A percentile compares a stretch with the other conserved stretches of the same genome.
Evolutionary conservation across 2,329 filamentous ascomycete species (phyloP).

Genomic region (Ophiostoma sp.): DNA sequence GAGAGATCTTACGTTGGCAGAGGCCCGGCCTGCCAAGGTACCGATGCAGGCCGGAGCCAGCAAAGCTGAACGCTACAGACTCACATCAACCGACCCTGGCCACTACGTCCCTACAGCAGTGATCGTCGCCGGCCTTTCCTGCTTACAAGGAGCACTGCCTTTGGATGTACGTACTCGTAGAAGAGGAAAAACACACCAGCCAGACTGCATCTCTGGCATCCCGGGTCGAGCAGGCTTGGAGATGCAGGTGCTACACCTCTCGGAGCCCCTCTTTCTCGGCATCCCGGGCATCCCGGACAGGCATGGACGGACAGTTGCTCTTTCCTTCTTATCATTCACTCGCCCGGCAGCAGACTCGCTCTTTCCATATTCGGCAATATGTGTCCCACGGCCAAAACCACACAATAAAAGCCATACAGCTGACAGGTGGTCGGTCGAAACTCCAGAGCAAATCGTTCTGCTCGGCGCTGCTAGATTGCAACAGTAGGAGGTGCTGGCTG

Average conservation of each 20-base stretch:
- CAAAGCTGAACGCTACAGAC: slow-evolving; percentile 1
- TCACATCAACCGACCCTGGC: not conserved
- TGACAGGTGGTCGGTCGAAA: not conserved
- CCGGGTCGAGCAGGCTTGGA: too few species aligned
- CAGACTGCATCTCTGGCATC: too few species aligned
- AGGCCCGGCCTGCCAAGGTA: not conserved
- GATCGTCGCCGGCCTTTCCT: not conserved
- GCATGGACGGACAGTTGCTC: not conserved
- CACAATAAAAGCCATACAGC: not conserved
- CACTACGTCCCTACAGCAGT: not conserved
- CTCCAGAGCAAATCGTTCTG: not conserved
- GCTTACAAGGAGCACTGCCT: not conserved
- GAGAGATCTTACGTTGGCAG: not conserved
- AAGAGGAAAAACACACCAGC: not conserved
- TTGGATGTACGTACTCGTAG: not conserved
- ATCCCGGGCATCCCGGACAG: not conserved
- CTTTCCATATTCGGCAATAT: not conserved
- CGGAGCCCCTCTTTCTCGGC: not conserved
- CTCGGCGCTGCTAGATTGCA: not conserved
- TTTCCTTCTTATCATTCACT: not conserved
- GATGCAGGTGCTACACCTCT: too few species aligned
- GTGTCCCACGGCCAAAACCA: not conserved
- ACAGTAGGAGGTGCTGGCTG: not conserved
- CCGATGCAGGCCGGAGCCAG: not conserved
- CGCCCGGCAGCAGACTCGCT: not conserved